These are phyloP conservation scores for Haplosporangium sp. DNA, from an alignment of 371 early-diverging fungal species.

Conservation along the genomic window DNA sequence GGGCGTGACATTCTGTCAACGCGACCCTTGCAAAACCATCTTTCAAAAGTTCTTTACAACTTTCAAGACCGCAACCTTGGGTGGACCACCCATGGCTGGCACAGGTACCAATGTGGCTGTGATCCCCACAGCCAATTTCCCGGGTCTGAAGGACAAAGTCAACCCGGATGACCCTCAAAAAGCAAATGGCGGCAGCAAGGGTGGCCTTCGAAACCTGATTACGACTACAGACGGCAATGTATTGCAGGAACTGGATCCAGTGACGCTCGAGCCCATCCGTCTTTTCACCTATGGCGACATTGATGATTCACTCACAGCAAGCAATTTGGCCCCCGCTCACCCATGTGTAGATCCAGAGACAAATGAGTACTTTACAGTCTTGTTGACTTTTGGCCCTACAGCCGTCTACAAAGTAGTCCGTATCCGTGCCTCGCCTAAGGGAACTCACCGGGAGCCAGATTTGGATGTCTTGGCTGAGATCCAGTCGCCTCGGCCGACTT, in stretches of 20 bases:
- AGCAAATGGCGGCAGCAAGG: constrained; percentile 1
- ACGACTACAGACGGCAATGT: constrained; percentile 69
- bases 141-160: constrained; percentile 46
- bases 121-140: constrained; percentile 66
- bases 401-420: constrained; percentile 50
- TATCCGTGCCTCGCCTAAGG: constrained; percentile 31
- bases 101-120: constrained; percentile 59
- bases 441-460: constrained; percentile 44
- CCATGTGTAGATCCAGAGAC: constrained; percentile 66
- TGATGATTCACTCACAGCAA: constrained; percentile 57
- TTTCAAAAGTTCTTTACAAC: constrained; percentile 57
- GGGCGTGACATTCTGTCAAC: constrained; percentile 50
- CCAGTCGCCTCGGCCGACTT: constrained; percentile 58
- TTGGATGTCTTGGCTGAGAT: constrained; percentile 60
- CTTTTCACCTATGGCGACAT: constrained; percentile 62
- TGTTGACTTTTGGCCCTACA: constrained; percentile 52
- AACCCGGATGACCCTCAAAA: constrained; percentile 3
- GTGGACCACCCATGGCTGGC: constrained; percentile 22
- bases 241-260: constrained; percentile 68
- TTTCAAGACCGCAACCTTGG: constrained; percentile 48
- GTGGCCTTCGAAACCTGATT: constrained; percentile 54
- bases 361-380: constrained; percentile 61
- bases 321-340: constrained; percentile 65
- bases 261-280: constrained; percentile 66
- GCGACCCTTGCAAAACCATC: constrained; percentile 71